phyloP scores from a whole-genome alignment of 177 flowering plant genomes.

The Vitis hybrid region DNA sequence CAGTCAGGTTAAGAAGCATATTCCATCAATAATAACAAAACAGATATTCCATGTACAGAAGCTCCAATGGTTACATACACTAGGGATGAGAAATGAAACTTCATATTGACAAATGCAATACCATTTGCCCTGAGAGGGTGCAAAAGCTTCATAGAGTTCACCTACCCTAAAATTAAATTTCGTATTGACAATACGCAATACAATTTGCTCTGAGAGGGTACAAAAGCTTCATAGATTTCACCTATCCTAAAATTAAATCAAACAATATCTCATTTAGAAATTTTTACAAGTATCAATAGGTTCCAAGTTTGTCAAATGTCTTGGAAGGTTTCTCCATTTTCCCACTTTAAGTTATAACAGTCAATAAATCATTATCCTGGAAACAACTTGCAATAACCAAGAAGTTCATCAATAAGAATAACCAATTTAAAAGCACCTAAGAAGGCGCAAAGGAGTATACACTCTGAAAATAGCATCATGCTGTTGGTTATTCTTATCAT shows the following conservation, averaged over 20 bases:
- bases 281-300: neutral
- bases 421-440: too few species aligned
- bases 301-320: neutral
- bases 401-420: too few species aligned
- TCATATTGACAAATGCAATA: too few species aligned
- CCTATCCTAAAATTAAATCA: neutral
- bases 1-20: slow-evolving; percentile 21
- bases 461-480: too few species aligned
- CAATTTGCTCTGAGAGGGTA: neutral
- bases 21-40: slow-evolving; percentile 8
- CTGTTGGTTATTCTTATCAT: neutral
- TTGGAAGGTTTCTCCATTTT: neutral
- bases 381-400: neutral
- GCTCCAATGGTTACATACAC: too few species aligned
- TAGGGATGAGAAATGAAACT: too few species aligned
- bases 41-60: too few species aligned
- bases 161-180: too few species aligned
- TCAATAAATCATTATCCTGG: neutral
- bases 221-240: too few species aligned
- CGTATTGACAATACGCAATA: neutral
- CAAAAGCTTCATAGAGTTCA: too few species aligned
- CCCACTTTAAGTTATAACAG: neutral
- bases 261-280: neutral
- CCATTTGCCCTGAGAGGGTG: too few species aligned
- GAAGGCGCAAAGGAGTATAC: too few species aligned